Evolutionary conservation across 495 filamentous ascomycete genomes (phyloP).

Genomic region (Choiromyces venosus): DNA sequence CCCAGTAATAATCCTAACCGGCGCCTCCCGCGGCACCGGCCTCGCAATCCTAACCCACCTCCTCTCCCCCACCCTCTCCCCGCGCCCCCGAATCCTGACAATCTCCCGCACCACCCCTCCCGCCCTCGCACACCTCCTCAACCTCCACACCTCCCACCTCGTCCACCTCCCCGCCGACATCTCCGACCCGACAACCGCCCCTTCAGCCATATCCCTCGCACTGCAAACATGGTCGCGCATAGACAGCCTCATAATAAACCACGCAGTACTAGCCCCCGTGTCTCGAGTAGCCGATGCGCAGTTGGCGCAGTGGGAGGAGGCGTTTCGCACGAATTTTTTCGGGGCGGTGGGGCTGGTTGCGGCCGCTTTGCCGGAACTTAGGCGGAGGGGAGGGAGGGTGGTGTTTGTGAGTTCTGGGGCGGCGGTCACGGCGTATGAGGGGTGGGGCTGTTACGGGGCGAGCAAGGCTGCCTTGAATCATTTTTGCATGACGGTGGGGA

Average conservation of each 20-base stretch:
- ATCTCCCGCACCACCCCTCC: conserved; percentile 61
- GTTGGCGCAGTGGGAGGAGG: conserved; percentile 64
- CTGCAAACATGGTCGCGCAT: conserved; percentile 61
- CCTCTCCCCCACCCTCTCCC: conserved; percentile 51
- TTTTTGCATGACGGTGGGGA: conserved; percentile 62
- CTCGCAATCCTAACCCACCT: conserved; percentile 69
- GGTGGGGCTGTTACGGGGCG: conserved; percentile 76
- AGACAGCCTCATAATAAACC: conserved; percentile 82
- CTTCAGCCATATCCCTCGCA: conserved; percentile 60
- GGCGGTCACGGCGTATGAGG: conserved; percentile 58
- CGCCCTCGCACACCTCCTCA: conserved; percentile 58
- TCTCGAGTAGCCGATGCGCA: conserved; percentile 57
- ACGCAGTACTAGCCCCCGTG: conserved; percentile 76
- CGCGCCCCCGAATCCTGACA: conserved; percentile 69
- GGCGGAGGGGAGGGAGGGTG: conserved; percentile 61
- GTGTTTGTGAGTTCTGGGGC: conserved; percentile 75
- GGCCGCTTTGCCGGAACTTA: conserved; percentile 54
- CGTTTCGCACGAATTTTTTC: conserved; percentile 80
- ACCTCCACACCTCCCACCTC: conserved; percentile 63
- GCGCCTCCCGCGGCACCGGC: conserved; percentile 68
- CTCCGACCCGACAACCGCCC: conserved; percentile 56
- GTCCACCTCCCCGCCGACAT: conserved; percentile 72
- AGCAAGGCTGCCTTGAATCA: conserved; percentile 88
- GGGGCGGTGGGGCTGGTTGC: conserved; percentile 70
- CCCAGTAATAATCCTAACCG: conserved; percentile 64